Base-by-base conservation (phyloP, 106 monocot species). In the Dactylorhiza incarnata region DNA sequence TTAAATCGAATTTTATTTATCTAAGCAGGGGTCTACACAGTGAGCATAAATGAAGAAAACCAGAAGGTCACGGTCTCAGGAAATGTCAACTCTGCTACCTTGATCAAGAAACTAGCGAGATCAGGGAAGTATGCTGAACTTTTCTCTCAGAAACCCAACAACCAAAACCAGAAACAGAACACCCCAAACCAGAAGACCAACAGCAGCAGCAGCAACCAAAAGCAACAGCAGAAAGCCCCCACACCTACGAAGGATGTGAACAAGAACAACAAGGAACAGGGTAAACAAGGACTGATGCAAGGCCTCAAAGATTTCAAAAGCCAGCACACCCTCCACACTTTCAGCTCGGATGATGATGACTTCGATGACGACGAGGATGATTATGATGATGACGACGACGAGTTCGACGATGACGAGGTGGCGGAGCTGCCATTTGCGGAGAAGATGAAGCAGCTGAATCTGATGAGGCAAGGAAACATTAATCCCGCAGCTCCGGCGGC, bases 61-160 rank as follows among this genome's bases (percentile, higher is more conserved):
- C 92, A 92, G 80, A 95, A 87, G 85, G 95, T 92, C 47, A 82
- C 92, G 48, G 90, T 92, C 49, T 82, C 88, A 74, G 95, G 95
- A 48, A 88, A 75, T 77, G 88, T 95, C 46, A 83, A 87, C 82
- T 88, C 92, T 11, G 75, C 80, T 14, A 85, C 90, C 0, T 82
- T 95, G 54, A 90, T 95, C 77, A 86, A 81, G 86, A 87, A 77
- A 79, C 88, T 95, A 65, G 48, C 72, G 56, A 89, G 50, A 82
- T 83, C 85, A 49, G 92, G 95, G 16, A 95, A 95, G 86, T 88
- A 88, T 82, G 88, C 95, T 20, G 86, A 92, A 80, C 77, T 95
- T 45, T 92, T 83, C 82, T 79, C 86, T 68, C 81, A 88, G 54
- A 85, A 85, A 53, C 48, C 74, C 71, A 81, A 43, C 72, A 74